Base-by-base conservation (phyloP, 495 filamentous ascomycete species). In the Melanomma pulvis-pyrius region DNA sequence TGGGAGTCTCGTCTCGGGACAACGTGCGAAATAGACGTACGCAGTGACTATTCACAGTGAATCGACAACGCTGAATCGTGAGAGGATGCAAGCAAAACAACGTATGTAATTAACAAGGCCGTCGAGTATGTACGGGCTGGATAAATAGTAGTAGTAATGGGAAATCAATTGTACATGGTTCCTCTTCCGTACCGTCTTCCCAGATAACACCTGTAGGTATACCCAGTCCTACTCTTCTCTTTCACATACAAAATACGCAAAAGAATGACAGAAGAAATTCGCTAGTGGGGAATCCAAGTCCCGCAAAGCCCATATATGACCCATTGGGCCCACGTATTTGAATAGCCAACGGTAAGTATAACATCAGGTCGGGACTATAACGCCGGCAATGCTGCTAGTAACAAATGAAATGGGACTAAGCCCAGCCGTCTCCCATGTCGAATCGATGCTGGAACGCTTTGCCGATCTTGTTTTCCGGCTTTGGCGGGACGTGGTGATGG, bases 401-500 rank as follows among this genome's bases (percentile, higher is more conserved):
- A 50, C 25, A 61, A 24, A 51, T 24, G 28, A 52, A 8, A 36
- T 4, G 13, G 15, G 21, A n/a, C 36, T 59, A 66, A 11, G 26
- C 15, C 65, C 66, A 74, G 7, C 73, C 73, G 26, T 74, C 67
- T 12, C 73, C 73, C 73, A 74, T 74, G 48, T 74, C 73, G 47
- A 73, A 74, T 13, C 73, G 67, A 61, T 74, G 71, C 26, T 62
- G 48, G 13, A 74, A 28, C 1, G 46, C 55, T 50, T 70, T 70
- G 19, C 54, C 58, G 17, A 61, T n/a, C 29, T 53, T 67, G 41
- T 66, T 71, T 26, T 66, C 50, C 22, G 65, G 65, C 30, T 69
- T 65, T 1, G 76, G 74, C 12, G 76, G 75, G 9, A 71, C 36
- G 55, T 77, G 75, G 47, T 71, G 67, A 53, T 77, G 75, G 47